Conservation (phyloP, 495 filamentous ascomycete genomes). For the Lepidopterella palustris region DNA sequence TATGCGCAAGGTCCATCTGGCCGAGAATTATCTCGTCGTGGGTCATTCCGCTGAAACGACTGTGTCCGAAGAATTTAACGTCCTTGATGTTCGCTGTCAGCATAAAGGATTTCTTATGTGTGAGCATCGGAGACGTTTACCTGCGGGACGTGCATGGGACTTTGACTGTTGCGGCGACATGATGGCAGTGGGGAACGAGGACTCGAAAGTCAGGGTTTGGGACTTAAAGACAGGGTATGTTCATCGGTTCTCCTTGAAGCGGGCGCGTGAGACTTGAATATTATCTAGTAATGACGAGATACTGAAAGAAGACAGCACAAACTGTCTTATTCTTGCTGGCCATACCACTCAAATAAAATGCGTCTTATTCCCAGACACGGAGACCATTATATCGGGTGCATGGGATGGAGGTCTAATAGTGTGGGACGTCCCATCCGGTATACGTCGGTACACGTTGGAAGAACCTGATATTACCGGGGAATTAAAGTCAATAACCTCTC, state of each 20-base stretch:
- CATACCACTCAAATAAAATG: background rate
- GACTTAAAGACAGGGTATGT: background rate
- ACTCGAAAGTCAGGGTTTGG: background rate
- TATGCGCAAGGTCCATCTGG: background rate
- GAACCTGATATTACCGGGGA: no score
- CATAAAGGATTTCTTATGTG: background rate
- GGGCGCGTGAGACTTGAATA: no score
- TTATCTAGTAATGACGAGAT: no score
- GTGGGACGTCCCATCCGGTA: background rate
- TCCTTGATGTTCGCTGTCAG: conserved; percentile 1
- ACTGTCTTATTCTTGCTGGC: background rate
- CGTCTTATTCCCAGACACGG: background rate
- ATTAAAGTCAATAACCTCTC: background rate
- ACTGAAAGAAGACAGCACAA: background rate
- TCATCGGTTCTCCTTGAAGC: background rate
- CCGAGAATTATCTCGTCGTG: conserved; percentile 1
- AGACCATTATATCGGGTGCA: background rate
- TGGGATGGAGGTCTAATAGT: background rate
- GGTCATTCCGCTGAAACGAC: background rate
- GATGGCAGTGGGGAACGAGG: background rate
- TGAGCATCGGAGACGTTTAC: conserved; percentile 1
- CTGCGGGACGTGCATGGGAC: background rate
- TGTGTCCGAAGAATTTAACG: background rate
- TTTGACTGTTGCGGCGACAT: background rate
- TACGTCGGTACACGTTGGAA: background rate